A percentile compares a stretch with the other conserved stretches of the same genome.
phyloP scores from a whole-genome alignment of 345 rosid species.

The Eucalyptus regnans region DNA sequence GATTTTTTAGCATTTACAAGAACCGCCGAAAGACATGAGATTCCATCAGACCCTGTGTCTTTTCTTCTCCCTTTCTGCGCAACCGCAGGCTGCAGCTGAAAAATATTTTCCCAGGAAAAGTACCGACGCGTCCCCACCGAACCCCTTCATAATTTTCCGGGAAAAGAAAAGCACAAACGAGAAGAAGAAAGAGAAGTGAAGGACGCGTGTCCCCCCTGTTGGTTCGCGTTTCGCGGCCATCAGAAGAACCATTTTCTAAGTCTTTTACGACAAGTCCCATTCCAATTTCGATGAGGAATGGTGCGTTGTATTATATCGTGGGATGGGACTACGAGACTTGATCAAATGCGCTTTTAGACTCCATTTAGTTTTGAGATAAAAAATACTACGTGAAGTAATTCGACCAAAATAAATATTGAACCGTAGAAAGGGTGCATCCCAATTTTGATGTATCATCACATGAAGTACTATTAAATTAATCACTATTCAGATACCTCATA shows the following conservation, averaged over 20 bases:
- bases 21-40: no score
- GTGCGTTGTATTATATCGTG: neutral
- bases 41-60: no score
- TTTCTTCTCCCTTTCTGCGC: no score
- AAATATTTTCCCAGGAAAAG: neutral
- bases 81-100: neutral
- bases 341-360: neutral
- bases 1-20: neutral
- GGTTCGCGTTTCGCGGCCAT: neutral
- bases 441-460: neutral
- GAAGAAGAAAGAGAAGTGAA: neutral
- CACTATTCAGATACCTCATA: neutral
- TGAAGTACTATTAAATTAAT: neutral
- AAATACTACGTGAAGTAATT: neutral
- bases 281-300: neutral
- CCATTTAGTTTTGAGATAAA: neutral
- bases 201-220: neutral
- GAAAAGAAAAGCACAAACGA: neutral
- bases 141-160: neutral
- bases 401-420: neutral
- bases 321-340: no score
- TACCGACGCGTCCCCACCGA: neutral
- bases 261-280: neutral
- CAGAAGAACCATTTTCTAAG: neutral
- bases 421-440: no score